Evolutionary conservation across 768 basidiomycete genomes (phyloP), one percentile per base, ranked within the genome.

Genomic region (Scleroderma citrinum): DNA sequence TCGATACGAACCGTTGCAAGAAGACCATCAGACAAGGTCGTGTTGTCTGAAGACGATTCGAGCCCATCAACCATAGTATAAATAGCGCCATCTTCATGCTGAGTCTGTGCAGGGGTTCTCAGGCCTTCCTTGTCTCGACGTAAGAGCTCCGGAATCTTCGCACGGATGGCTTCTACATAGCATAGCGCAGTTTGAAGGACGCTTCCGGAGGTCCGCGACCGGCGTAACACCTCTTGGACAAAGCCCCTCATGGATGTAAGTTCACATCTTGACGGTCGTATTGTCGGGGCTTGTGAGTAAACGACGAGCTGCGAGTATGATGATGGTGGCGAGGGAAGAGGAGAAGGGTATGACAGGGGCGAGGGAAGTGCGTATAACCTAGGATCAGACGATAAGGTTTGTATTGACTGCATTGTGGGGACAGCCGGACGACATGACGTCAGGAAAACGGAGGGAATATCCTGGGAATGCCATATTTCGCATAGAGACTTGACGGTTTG

Each of bases 171-270:
- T 65, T 92, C 89, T 12, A 94, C 71, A 61, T 93, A 94, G 62
- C 92, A 91, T 0, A 92, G 69, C 0, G 92, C 92, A 0, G 90
- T 87, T 62, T 94, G 91, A 7, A 95, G 75, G 3, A 92, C 87
- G 38, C 77, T 80, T 37, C 84, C 87, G 5, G 88, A 87, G 0
- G 91, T 93, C 41, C 88, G 79, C 12, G 89, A 92, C 32, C 92
- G 85, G 45, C 88, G 78, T 13, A 95, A 76, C 7, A 93, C 87
- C 67, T 95, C 91, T 61, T 90, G 86, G 24, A 95, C 88, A 58
- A 95, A 95, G 5, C 76, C 73, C 55, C 78, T 83, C 54, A 90
- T 76, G 7, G 86, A 83, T 7, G 80, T 69, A 16, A 80, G 61
- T 41, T 73, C 71, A 53, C 61, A 57, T 11, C 47, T 59, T 13